Percentiles rank a stretch among this genome's conserved stretches.
These are phyloP conservation scores for Boechera stricta DNA, from an alignment of 345 rosid genomes.

Conservation along the genomic window DNA sequence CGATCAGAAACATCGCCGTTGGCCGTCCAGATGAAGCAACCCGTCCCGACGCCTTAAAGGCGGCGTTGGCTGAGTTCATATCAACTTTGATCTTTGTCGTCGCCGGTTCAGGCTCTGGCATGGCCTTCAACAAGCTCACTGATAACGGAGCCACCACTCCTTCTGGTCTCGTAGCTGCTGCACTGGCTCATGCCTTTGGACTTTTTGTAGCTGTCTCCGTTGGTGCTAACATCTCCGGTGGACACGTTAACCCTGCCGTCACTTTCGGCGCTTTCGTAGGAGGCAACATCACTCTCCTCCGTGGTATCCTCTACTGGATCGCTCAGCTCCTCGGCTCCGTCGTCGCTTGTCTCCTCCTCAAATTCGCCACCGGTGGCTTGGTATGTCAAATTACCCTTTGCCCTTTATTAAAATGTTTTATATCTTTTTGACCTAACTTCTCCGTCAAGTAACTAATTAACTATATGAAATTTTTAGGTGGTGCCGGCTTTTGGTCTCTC, in stretches of 20 bases:
- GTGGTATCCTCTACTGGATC: slow-evolving; percentile 86
- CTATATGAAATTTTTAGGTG: slow-evolving; percentile 35
- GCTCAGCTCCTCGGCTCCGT: slow-evolving; percentile 90
- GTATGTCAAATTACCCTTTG: slow-evolving; percentile 43
- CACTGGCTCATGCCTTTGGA: slow-evolving; percentile 79
- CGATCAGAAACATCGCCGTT: slow-evolving; percentile 82
- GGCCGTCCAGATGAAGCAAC: slow-evolving; percentile 72
- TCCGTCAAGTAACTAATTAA: slow-evolving; percentile 24
- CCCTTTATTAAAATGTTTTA: not conserved
- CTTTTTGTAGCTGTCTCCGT: slow-evolving; percentile 85
- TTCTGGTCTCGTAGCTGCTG: slow-evolving; percentile 75
- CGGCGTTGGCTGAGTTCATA: slow-evolving; percentile 89
- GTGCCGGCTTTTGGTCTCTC: slow-evolving; percentile 74
- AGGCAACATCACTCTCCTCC: slow-evolving; percentile 85
- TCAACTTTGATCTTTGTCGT: slow-evolving; percentile 84
- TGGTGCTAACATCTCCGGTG: slow-evolving; percentile 87
- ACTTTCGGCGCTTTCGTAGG: slow-evolving; percentile 90
- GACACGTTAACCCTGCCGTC: slow-evolving; percentile 93
- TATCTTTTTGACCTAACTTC: slow-evolving; percentile 24
- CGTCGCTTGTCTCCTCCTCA: slow-evolving; percentile 81
- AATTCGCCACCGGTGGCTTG: slow-evolving; percentile 74
- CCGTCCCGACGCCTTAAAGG: slow-evolving; percentile 71
- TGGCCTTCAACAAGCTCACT: slow-evolving; percentile 91
- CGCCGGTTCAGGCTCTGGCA: slow-evolving; percentile 92
- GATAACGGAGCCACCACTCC: slow-evolving; percentile 72